Evolutionary conservation across 2,329 filamentous ascomycete genomes (phyloP).

Genomic region (Talaromyces sp.): DNA sequence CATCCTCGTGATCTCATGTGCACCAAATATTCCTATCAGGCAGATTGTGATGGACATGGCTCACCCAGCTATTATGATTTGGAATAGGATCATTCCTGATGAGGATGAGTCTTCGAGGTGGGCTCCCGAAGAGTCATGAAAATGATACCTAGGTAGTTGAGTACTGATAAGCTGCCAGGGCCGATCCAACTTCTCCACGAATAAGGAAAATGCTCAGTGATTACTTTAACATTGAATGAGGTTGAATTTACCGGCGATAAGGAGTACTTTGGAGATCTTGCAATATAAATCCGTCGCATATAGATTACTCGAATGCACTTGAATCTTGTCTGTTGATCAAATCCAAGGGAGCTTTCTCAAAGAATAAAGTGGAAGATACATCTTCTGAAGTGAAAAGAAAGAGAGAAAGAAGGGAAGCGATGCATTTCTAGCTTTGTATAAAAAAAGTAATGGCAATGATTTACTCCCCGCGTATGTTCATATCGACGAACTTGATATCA

Average conservation of each 20-base stretch:
- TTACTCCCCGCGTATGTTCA: conserved; percentile 1
- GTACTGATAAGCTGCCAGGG: conserved; percentile 4
- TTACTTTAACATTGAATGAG: conserved; percentile 15
- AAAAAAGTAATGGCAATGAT: background rate
- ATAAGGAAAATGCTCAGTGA: conserved; percentile 8
- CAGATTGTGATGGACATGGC: conserved; percentile 41
- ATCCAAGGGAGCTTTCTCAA: too few relatives aligned
- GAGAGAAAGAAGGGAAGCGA: background rate
- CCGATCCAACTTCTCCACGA: conserved; percentile 10
- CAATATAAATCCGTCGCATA: conserved; percentile 56
- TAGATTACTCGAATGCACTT: conserved; percentile 32
- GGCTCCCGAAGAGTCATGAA: background rate
- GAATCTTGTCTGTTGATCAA: too few relatives aligned
- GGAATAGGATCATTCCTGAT: conserved; percentile 17
- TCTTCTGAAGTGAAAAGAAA: too few relatives aligned
- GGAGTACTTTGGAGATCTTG: conserved; percentile 7
- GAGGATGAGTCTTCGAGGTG: background rate
- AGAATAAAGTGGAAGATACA: too few relatives aligned
- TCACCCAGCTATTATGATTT: conserved; percentile 31
- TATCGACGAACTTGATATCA: background rate
- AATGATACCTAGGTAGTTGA: background rate
- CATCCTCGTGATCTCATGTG: conserved; percentile 35
- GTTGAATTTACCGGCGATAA: conserved; percentile 9
- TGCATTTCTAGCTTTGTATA: conserved; percentile 5
- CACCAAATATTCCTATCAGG: conserved; percentile 34